Evolutionary conservation across 768 basidiomycete genomes (phyloP), one percentile per base, ranked within the genome.

Genomic region (Chiua virens): DNA sequence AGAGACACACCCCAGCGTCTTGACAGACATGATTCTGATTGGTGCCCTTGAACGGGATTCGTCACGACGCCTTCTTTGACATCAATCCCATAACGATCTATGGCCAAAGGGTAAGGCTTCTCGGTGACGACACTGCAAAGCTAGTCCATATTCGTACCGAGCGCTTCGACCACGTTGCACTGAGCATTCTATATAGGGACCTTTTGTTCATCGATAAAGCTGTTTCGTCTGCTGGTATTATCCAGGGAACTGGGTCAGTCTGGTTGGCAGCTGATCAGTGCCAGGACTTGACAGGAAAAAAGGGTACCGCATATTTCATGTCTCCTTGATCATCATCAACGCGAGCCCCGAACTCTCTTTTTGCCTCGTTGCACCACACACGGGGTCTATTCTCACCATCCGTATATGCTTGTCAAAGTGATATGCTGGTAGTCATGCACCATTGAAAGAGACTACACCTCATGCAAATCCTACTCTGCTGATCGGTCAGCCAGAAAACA

Each of bases 131-230:
- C 42, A 44, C 28, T 38, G 20, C 41, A 45, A 46, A 45, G 21
- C 15, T 45, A 42, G 39, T 39, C 21, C 41, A 45, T 28, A 51
- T 52, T 41, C 15, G 35, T 47, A 40, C 42, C 27, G 8, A 35
- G 39, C 41, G 54, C 49, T 55, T 55, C 48, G 52, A 48, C 43
- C 50, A 47, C 42, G 45, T 49, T 44, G 34, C 22, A 39, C 53
- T 41, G 37, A 43, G 41, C 25, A 34, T 23, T 17, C 50, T 38
- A 44, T 52, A 44, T 46, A 49, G 45, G 42, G 40, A 40, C 27
- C 21, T 41, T 28, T 28, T 43, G 17, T 36, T 52, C 45, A 65
- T 67, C 62, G 62, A 61, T 65, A 32, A 49, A 44, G 42, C 41
- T 38, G 36, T 46, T 50, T 52, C 40, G 42, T 48, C 22, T 49